Percentiles rank a stretch among this genome's conserved stretches.
phyloP scores from a whole-genome alignment of 257 asterid genomes.

The Misopates orontium region DNA sequence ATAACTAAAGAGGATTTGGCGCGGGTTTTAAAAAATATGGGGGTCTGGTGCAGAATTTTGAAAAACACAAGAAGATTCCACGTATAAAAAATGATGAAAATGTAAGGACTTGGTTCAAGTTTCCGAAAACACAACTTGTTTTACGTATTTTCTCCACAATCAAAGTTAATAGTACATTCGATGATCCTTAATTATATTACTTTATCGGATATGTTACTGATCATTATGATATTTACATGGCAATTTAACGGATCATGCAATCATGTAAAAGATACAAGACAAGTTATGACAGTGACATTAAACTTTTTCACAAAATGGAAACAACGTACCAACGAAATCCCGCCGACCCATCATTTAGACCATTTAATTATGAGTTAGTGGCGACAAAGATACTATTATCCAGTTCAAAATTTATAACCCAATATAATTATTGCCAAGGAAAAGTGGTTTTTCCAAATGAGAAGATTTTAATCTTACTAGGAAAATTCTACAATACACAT shows the following conservation, averaged over 20 bases:
- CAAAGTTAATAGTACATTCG: too few species aligned
- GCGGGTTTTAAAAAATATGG: too few species aligned
- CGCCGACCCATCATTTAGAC: conserved; percentile 28
- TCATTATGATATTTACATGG: neutral
- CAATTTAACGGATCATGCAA: neutral
- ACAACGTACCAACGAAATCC: conserved; percentile 4
- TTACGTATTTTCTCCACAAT: too few species aligned
- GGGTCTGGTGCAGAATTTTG: too few species aligned
- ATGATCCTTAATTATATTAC: too few species aligned
- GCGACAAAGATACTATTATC: conserved; percentile 13
- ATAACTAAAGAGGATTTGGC: too few species aligned
- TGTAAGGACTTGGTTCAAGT: too few species aligned
- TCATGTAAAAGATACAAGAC: neutral
- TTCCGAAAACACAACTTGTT: too few species aligned
- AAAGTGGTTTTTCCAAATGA: conserved; percentile 32
- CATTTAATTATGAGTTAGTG: conserved; percentile 45
- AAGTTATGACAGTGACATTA: neutral
- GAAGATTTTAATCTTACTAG: conserved; percentile 14
- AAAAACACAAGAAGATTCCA: too few species aligned
- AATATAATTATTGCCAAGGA: conserved; percentile 29
- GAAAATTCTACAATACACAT: conserved; percentile 30
- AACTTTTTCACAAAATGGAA: neutral
- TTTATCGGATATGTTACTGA: too few species aligned
- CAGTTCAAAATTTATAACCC: conserved; percentile 28
- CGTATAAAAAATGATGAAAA: too few species aligned